Evolutionary conservation across 148 eudicot genomes (phyloP).

Genomic region (Amaranthus hypochondriacus): DNA sequence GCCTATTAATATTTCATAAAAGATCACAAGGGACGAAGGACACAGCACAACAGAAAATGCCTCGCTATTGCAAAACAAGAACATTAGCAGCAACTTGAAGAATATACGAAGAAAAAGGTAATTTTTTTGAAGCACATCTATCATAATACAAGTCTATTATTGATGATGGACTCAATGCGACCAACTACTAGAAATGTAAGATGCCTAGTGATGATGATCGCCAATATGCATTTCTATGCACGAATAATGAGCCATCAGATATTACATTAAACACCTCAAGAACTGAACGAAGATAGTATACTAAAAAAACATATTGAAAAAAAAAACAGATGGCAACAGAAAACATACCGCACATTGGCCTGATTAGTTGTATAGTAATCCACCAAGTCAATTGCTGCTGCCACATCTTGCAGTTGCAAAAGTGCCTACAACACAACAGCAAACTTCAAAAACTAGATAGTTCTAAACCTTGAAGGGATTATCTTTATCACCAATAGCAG

Average conservation of each 20-base stretch:
- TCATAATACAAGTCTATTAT: not conserved
- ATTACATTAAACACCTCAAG: not conserved
- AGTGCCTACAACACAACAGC: conserved; percentile 27
- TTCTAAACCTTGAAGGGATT: not conserved
- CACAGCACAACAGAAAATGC: no score
- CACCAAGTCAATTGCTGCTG: conserved; percentile 32
- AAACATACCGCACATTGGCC: conserved; percentile 36
- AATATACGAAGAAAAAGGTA: not conserved
- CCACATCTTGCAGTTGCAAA: conserved; percentile 40
- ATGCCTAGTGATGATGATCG: not conserved
- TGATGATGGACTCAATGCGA: not conserved
- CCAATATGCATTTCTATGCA: not conserved
- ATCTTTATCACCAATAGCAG: no score
- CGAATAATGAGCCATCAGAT: not conserved
- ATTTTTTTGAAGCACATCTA: not conserved
- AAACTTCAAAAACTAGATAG: not conserved
- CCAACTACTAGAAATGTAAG: not conserved
- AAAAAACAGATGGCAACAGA: not conserved
- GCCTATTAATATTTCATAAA: no score
- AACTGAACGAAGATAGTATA: not conserved
- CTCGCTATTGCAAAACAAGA: not conserved
- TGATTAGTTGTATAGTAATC: conserved; percentile 31
- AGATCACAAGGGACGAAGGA: no score
- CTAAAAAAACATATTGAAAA: not conserved
- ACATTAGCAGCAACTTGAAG: not conserved